These are phyloP conservation scores for Daldinia grandis DNA, from an alignment of 495 filamentous ascomycete genomes.

Conservation along the genomic window DNA sequence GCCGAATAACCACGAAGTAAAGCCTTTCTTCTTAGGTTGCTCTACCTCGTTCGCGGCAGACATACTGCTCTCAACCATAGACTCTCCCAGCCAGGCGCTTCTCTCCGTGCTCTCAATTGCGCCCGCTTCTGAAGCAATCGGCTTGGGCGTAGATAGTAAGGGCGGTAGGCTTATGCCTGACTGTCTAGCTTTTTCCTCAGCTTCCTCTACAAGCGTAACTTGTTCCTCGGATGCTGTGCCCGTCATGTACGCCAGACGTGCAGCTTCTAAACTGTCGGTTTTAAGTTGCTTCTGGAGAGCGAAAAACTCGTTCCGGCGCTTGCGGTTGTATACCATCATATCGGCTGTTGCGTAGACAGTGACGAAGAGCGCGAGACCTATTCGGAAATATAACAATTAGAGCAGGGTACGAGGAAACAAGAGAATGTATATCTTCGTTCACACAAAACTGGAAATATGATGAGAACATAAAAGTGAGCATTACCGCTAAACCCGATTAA, in stretches of 20 bases:
- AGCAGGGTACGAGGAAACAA: background rate
- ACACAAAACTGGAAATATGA: too few species aligned
- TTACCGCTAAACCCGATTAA: constrained; percentile 84
- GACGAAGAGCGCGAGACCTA: constrained; percentile 76
- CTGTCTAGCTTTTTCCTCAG: constrained; percentile 42
- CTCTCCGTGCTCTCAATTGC: constrained; percentile 9
- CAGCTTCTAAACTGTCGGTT: constrained; percentile 59
- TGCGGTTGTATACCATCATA: constrained; percentile 87
- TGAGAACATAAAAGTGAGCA: constrained; percentile 16
- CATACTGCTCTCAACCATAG: constrained; percentile 29
- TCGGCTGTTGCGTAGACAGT: constrained; percentile 84
- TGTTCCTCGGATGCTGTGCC: constrained; percentile 70
- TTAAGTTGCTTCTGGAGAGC: constrained; percentile 68
- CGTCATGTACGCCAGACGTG: constrained; percentile 66
- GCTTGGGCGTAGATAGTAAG: constrained; percentile 39
- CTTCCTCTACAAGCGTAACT: constrained; percentile 58
- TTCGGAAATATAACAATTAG: background rate
- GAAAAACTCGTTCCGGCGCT: constrained; percentile 70
- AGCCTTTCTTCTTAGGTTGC: constrained; percentile 44
- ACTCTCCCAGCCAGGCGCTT: constrained; percentile 37
- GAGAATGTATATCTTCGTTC: background rate
- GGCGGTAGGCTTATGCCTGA: constrained; percentile 50
- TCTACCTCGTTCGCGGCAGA: constrained; percentile 46
- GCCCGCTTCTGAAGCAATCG: background rate
- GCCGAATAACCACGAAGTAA: constrained; percentile 50